Percentiles rank a stretch among this genome's conserved stretches.
phyloP scores from a whole-genome alignment of 306 rosid species.

The Cucurbita maxima region DNA sequence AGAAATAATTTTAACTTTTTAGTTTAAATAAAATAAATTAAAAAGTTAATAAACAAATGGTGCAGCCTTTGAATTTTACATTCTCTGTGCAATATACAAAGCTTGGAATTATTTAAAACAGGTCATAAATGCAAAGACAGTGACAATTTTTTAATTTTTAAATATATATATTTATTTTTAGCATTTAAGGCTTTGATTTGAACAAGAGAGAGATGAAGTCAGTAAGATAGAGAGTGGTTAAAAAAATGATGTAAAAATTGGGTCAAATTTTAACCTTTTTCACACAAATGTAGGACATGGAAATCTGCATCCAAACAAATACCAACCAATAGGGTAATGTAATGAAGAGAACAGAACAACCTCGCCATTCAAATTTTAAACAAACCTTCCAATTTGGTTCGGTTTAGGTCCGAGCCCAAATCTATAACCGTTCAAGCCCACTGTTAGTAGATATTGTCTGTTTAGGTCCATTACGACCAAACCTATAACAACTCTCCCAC shows the following conservation, averaged over 20 bases:
- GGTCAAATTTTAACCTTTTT: constrained; percentile 8
- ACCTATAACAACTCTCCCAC: no score
- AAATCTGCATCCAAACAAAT: neutral
- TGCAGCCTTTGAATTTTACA: neutral
- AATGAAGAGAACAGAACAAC: no score
- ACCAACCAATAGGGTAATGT: neutral
- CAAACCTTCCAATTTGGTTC: neutral
- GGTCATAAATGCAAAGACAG: constrained; percentile 1
- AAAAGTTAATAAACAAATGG: neutral
- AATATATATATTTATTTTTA: no score
- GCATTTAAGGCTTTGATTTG: neutral
- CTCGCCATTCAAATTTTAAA: no score
- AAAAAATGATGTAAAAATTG: constrained; percentile 7
- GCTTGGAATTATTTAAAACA: constrained; percentile 7
- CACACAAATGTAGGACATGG: constrained; percentile 12
- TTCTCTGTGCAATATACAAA: constrained; percentile 1
- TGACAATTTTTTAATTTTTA: neutral
- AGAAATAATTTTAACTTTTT: no score
- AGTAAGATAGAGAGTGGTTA: constrained; percentile 9
- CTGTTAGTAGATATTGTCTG: no score
- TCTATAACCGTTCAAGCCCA: no score
- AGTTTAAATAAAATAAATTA: neutral
- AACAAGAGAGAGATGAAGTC: constrained; percentile 1
- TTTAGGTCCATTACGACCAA: no score
- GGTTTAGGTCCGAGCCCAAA: neutral